Conservation (phyloP, 2,329 filamentous ascomycete genomes). For the Ceratocystis harringtonii region DNA sequence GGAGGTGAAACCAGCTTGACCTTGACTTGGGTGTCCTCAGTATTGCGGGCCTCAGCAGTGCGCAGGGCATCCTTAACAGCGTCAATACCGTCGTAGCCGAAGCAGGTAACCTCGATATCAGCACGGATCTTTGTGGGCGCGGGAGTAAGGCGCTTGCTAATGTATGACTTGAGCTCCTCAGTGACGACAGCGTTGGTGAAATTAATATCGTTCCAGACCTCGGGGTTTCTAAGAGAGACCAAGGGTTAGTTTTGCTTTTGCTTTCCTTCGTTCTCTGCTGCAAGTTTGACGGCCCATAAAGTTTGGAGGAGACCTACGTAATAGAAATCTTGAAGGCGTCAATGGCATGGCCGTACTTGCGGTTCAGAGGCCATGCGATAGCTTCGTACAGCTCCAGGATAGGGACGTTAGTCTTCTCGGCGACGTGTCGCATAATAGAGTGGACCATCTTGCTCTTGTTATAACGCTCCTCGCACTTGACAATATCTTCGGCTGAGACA, state of each 20-base stretch:
- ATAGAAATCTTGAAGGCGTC: constrained; percentile 99
- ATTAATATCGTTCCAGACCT: constrained; percentile 84
- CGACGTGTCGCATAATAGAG: constrained; percentile 96
- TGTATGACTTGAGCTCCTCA: constrained; percentile 86
- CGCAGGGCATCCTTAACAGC: constrained; percentile 88
- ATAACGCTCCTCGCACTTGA: constrained; percentile 98
- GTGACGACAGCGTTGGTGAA: constrained; percentile 77
- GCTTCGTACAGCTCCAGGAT: constrained; percentile 88
- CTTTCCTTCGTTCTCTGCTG: not conserved
- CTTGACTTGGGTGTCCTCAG: constrained; percentile 84
- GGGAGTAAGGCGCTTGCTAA: constrained; percentile 89
- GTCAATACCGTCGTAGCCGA: constrained; percentile 94
- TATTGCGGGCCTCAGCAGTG: constrained; percentile 85
- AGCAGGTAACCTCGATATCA: constrained; percentile 91
- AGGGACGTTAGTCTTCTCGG: constrained; percentile 88
- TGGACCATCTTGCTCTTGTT: constrained; percentile 99
- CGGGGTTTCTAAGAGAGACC: constrained; percentile 54
- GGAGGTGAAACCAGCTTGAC: constrained; percentile 96
- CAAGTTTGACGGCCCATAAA: not conserved
- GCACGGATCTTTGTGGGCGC: constrained; percentile 98
- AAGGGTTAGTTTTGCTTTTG: not conserved
- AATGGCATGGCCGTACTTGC: constrained; percentile 90
- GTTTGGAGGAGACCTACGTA: constrained; percentile 46
- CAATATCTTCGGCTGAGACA: constrained; percentile 91
- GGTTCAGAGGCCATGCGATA: constrained; percentile 95